phyloP scores from a whole-genome alignment of 306 rosid species.

The Lathyrus tuberosus region DNA sequence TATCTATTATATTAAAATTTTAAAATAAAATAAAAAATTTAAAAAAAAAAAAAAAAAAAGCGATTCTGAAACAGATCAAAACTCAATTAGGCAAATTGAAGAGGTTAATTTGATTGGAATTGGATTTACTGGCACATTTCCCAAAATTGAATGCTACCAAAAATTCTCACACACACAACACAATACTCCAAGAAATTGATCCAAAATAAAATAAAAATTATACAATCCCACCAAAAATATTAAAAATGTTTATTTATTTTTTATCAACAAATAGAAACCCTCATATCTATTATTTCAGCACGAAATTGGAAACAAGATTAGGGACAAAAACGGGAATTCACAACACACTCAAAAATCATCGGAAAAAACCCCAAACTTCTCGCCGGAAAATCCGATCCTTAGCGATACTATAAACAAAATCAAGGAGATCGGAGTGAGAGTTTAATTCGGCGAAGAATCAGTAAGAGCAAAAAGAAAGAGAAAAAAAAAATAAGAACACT shows the following conservation, averaged over 20 bases:
- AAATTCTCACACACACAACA: constrained; percentile 24
- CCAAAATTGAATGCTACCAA: constrained; percentile 40
- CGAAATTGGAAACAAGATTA: background rate
- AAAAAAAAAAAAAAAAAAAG: constrained; percentile 22
- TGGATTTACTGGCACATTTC: constrained; percentile 28
- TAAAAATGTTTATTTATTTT: background rate
- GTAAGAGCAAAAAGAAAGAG: background rate
- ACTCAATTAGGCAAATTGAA: constrained; percentile 38
- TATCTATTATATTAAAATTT: background rate
- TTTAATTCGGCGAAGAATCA: constrained; percentile 31
- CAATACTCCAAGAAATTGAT: constrained; percentile 33
- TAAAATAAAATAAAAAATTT: background rate
- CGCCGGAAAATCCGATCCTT: constrained; percentile 41
- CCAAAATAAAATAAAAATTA: background rate
- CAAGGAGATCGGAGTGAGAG: constrained; percentile 18
- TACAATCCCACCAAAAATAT: constrained; percentile 5
- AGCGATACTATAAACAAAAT: constrained; percentile 10
- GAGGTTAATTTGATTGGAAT: constrained; percentile 5
- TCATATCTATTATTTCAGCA: background rate
- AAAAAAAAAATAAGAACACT: constrained; percentile 26
- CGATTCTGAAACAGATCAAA: constrained; percentile 35
- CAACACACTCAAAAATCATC: constrained; percentile 39
- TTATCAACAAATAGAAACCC: constrained; percentile 25
- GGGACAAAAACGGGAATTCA: constrained; percentile 47
- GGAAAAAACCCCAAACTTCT: constrained; percentile 35